Evolutionary conservation across 345 rosid genomes (phyloP).

Genomic region (Hypericum androsaemum): DNA sequence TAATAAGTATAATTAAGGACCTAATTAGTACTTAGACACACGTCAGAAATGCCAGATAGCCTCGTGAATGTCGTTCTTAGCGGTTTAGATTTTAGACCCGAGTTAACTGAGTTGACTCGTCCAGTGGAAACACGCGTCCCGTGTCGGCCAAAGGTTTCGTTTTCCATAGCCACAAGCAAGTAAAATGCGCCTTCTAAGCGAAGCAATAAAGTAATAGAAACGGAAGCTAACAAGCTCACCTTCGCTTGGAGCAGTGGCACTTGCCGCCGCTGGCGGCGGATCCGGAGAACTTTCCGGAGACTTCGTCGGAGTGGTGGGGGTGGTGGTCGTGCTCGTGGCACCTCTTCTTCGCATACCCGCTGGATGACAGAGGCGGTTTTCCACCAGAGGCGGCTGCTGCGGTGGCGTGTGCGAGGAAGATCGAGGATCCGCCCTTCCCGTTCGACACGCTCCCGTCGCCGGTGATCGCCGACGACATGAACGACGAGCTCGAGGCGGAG

Average conservation of each 20-base stretch:
- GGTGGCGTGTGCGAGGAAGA: conserved; percentile 34
- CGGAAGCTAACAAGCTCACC: conserved; percentile 28
- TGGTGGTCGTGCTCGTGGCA: conserved; percentile 45
- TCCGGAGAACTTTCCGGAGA: conserved; percentile 57
- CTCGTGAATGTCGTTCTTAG: no score
- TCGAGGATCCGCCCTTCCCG: conserved; percentile 58
- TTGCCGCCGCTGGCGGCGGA: conserved; percentile 35
- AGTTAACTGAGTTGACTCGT: no score
- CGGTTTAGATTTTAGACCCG: no score
- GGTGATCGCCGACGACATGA: conserved; percentile 74
- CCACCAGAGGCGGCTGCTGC: conserved; percentile 35
- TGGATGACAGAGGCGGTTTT: conserved; percentile 60
- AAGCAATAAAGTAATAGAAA: background rate
- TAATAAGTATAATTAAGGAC: no score
- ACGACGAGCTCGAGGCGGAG: conserved; percentile 67
- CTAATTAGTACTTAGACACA: no score
- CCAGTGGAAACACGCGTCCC: no score
- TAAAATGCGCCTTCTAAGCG: background rate
- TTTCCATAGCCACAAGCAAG: background rate
- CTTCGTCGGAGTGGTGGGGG: conserved; percentile 28
- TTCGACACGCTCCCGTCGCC: conserved; percentile 94
- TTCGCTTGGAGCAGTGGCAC: conserved; percentile 87
- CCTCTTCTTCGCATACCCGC: conserved; percentile 45
- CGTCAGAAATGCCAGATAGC: no score
- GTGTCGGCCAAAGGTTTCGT: no score